Evolutionary conservation across 2,329 filamentous ascomycete genomes (phyloP).

Genomic region (Magnaporthiopsis rhizophila): DNA sequence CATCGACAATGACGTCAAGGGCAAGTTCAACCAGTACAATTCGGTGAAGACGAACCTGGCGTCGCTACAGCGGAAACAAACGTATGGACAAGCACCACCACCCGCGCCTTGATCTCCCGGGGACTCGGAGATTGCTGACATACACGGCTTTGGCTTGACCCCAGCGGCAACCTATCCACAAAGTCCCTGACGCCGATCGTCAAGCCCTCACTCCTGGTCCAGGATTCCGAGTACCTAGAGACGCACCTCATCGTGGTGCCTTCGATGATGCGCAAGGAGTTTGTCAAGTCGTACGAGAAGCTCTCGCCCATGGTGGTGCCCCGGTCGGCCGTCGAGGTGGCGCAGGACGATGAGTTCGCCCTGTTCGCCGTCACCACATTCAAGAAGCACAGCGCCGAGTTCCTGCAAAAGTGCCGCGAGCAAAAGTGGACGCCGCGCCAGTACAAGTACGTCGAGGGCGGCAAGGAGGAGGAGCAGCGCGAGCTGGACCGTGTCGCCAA

Average conservation of each 20-base stretch:
- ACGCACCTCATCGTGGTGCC: slow-evolving; percentile 91
- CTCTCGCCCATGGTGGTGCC: slow-evolving; percentile 88
- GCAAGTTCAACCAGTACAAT: slow-evolving; percentile 93
- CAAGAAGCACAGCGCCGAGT: slow-evolving; percentile 83
- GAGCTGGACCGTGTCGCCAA: slow-evolving; percentile 74
- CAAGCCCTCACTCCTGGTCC: slow-evolving; percentile 69
- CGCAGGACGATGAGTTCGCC: slow-evolving; percentile 81
- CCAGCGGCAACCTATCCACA: slow-evolving; percentile 82
- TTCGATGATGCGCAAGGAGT: slow-evolving; percentile 72
- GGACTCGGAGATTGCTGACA: not conserved
- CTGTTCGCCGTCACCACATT: slow-evolving; percentile 87
- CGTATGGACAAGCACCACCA: slow-evolving; percentile 36
- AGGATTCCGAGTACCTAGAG: slow-evolving; percentile 92
- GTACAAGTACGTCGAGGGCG: slow-evolving; percentile 87
- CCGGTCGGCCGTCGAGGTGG: slow-evolving; percentile 71
- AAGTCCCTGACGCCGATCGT: slow-evolving; percentile 90
- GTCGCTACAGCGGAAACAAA: slow-evolving; percentile 77
- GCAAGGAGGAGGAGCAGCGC: slow-evolving; percentile 78
- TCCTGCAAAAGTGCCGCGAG: slow-evolving; percentile 85
- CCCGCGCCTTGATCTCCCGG: not conserved
- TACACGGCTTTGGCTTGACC: not conserved
- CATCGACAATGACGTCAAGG: slow-evolving; percentile 92
- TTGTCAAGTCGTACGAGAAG: slow-evolving; percentile 82
- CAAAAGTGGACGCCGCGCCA: slow-evolving; percentile 92
- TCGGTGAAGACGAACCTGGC: slow-evolving; percentile 78